Percentiles rank a stretch among this genome's conserved stretches.
phyloP scores from a whole-genome alignment of 768 basidiomycete species.

The Coprinellus aureogranulatus region DNA sequence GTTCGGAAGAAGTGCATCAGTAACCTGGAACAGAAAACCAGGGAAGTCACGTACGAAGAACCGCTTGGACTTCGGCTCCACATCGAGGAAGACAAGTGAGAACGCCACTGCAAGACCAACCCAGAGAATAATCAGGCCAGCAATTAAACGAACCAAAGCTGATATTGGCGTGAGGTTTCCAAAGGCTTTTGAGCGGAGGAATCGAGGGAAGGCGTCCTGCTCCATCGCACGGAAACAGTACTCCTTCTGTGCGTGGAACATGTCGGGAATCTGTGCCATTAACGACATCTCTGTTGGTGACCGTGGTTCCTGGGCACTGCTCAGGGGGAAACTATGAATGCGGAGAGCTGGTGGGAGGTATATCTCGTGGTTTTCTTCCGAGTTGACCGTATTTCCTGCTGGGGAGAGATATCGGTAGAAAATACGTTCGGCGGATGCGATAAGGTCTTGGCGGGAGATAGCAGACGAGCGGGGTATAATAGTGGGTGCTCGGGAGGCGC shows the following conservation, averaged over 20 bases:
- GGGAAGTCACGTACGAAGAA: slow-evolving; percentile 77
- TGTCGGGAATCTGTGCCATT: slow-evolving; percentile 91
- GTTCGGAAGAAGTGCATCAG: slow-evolving; percentile 15
- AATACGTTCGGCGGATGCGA: slow-evolving; percentile 94
- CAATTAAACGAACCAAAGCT: slow-evolving; percentile 79
- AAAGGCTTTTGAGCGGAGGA: slow-evolving; percentile 96
- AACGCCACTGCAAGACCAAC: slow-evolving; percentile 91
- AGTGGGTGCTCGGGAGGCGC: slow-evolving; percentile 87
- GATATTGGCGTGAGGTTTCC: slow-evolving; percentile 93
- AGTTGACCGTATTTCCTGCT: slow-evolving; percentile 69
- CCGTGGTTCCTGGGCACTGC: slow-evolving; percentile 68
- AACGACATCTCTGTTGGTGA: slow-evolving; percentile 64
- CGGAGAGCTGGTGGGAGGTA: slow-evolving; percentile 93
- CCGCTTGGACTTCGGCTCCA: slow-evolving; percentile 85
- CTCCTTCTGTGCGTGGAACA: slow-evolving; percentile 97
- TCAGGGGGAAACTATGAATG: slow-evolving; percentile 86
- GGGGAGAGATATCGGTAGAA: slow-evolving; percentile 92
- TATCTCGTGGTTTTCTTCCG: slow-evolving; percentile 92
- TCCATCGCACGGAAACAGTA: slow-evolving; percentile 97
- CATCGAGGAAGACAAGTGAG: slow-evolving; percentile 90
- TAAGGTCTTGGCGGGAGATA: slow-evolving; percentile 85
- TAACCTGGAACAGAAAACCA: neutral
- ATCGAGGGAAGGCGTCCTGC: slow-evolving; percentile 90
- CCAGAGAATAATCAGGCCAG: slow-evolving; percentile 87
- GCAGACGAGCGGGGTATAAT: slow-evolving; percentile 89